Base-by-base conservation (phyloP, 2,329 filamentous ascomycete genomes). In the Colletotrichum somersetense region DNA sequence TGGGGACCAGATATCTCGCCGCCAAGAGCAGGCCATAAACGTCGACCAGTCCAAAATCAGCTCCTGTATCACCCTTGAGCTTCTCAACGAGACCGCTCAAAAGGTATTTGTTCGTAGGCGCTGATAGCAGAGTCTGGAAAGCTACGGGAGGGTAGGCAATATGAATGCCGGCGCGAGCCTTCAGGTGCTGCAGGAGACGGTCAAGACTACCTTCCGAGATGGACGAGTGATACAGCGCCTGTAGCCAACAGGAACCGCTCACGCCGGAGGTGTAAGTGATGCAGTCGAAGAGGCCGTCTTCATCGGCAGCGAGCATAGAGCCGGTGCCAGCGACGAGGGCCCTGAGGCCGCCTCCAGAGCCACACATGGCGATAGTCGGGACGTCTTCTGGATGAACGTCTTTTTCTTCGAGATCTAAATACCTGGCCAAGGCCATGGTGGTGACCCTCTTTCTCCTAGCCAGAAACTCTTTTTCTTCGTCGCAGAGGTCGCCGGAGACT, bases 241-340 rank as follows among this genome's bases (percentile, higher is more conserved):
- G 96, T 7, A 98, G 87, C 96, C 96, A 99, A 81, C 96, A 98
- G 74, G 93, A 97, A 0, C 96, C 96, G 79, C 95, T 98, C 61
- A 99, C 96, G 1, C 96, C 96, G 6, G 96, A 94, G 0, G 95
- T 97, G 78, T 99, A 99, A 1, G 95, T 98, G 14, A 94, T 89
- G 79, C 96, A 98, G 81, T 98, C 95, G 79, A 97, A 97, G 0
- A 99, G 85, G 0, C 96, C 96, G 69, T 93, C 92, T 79, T 98
- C 93, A 72, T 94, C 90, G 0, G 94, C 89, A 3, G 95, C 95
- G 12, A 96, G 85, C 73, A 97, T 91, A 0, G 95, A 98, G 0
- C 96, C 95, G 0, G 95, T 91, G 4, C 96, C 95, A 2, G 96
- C 95, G 23, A 98, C 94, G 48, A 99, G 88, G 1, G 96, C 96